A percentile compares a stretch with the other conserved stretches of the same genome.
These are phyloP conservation scores for Aspergillus udagawae DNA, from an alignment of 2,329 filamentous ascomycete genomes.

Conservation along the genomic window DNA sequence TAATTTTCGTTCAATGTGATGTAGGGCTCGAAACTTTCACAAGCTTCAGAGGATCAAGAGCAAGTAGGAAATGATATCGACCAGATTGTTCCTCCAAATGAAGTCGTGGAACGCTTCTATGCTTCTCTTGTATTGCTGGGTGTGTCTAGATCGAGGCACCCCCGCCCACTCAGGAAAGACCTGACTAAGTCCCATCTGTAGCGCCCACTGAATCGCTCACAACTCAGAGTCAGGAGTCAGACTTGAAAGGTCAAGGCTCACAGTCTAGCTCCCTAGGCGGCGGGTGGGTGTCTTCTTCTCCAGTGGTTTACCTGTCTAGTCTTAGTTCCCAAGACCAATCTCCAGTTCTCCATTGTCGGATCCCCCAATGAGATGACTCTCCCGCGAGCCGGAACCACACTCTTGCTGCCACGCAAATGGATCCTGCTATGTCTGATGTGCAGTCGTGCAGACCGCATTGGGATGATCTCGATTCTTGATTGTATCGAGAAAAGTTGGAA, in stretches of 20 bases:
- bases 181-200: background rate
- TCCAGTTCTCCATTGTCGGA: background rate
- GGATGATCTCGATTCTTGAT: background rate
- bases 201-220: background rate
- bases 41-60: background rate
- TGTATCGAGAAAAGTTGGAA: background rate
- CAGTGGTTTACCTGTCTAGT: conserved; percentile 18
- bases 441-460: background rate
- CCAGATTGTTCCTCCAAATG: background rate
- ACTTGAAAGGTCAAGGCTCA: too few species aligned
- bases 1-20: background rate
- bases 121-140: background rate
- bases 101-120: background rate
- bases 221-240: background rate
- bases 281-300: conserved; percentile 1
- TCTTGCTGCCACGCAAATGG: background rate
- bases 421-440: background rate
- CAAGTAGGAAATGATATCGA: background rate
- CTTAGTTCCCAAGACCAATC: conserved; percentile 11
- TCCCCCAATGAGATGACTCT: conserved; percentile 6
- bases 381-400: background rate
- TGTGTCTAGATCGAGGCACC: background rate
- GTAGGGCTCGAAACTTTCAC: background rate
- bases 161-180: too few species aligned
- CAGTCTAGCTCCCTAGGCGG: too few species aligned